Evolutionary conservation across 495 filamentous ascomycete species (phyloP).

Genomic region (Pseudevernia furfuracea): DNA sequence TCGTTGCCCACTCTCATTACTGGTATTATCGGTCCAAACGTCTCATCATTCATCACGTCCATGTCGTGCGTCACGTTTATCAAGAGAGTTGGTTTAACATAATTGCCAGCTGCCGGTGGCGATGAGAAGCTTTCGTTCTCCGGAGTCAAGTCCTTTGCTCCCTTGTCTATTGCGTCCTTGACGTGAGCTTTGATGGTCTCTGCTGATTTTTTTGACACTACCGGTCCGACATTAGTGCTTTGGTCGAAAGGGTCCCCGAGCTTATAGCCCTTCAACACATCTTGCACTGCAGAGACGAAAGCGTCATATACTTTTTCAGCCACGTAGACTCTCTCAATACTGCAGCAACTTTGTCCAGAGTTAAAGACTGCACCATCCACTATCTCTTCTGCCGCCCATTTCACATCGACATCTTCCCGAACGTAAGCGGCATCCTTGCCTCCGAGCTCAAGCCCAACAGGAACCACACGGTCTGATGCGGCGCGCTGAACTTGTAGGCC

Average conservation of each 20-base stretch:
- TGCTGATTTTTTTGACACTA: conserved; percentile 69
- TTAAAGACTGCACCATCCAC: conserved; percentile 94
- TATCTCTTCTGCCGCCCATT: conserved; percentile 86
- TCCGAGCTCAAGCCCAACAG: conserved; percentile 80
- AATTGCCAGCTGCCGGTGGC: conserved; percentile 69
- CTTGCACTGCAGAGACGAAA: conserved; percentile 70
- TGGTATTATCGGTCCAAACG: conserved; percentile 90
- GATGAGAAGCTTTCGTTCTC: conserved; percentile 64
- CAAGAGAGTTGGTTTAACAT: conserved; percentile 75
- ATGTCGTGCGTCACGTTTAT: conserved; percentile 77
- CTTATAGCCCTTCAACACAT: conserved; percentile 79
- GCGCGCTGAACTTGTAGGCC: conserved; percentile 79
- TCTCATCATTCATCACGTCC: conserved; percentile 90
- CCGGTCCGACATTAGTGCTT: conserved; percentile 77
- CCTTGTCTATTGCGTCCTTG: conserved; percentile 74
- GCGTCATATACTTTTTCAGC: conserved; percentile 72
- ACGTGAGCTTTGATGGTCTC: conserved; percentile 74
- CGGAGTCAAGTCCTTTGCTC: conserved; percentile 72
- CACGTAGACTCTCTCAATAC: conserved; percentile 87
- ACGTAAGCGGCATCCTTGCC: conserved; percentile 93
- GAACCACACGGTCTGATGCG: conserved; percentile 69
- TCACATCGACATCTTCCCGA: conserved; percentile 73
- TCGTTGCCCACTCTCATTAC: conserved; percentile 87
- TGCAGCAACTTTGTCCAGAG: conserved; percentile 93
- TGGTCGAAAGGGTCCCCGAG: conserved; percentile 77